These are phyloP conservation scores for Penicillium sp. DNA, from an alignment of 2,329 filamentous ascomycete species.

Conservation along the genomic window DNA sequence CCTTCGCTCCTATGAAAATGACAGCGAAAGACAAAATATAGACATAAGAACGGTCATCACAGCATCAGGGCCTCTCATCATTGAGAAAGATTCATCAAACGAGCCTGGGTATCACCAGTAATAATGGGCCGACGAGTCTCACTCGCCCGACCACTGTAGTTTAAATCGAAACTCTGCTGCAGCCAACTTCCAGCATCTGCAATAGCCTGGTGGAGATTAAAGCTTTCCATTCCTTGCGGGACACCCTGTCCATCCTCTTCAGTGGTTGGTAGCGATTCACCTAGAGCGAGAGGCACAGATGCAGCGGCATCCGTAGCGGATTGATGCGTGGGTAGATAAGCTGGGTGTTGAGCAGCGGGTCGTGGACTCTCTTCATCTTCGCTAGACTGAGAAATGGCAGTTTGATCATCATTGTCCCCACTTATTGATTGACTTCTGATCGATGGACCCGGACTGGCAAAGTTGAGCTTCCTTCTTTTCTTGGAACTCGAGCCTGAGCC, in stretches of 20 bases:
- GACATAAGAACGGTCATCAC: not conserved
- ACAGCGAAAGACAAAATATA: not conserved
- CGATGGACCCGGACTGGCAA: not conserved
- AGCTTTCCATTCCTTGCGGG: slow-evolving; percentile 32
- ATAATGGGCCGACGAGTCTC: slow-evolving; percentile 1
- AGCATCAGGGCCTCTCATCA: not conserved
- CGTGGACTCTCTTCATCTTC: not conserved
- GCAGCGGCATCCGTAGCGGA: slow-evolving; percentile 9
- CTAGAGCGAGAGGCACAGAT: slow-evolving; percentile 32
- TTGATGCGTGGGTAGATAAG: slow-evolving; percentile 1
- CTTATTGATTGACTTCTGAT: not conserved
- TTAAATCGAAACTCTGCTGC: slow-evolving; percentile 44
- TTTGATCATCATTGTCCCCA: slow-evolving; percentile 7
- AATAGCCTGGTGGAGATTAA: slow-evolving; percentile 45
- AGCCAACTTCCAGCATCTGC: slow-evolving; percentile 46
- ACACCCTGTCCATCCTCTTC: slow-evolving; percentile 37
- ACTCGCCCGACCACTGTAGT: slow-evolving; percentile 27
- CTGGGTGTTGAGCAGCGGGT: not conserved
- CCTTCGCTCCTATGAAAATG: not conserved
- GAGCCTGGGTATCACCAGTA: slow-evolving; percentile 5
- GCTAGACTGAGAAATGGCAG: slow-evolving; percentile 5
- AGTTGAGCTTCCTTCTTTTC: not conserved
- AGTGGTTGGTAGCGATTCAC: slow-evolving; percentile 32
- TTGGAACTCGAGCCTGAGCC: slow-evolving; percentile 1
- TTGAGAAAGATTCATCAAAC: slow-evolving; percentile 17